Percentiles rank a stretch among this genome's conserved stretches.
Evolutionary conservation across 2,329 filamentous ascomycete genomes (phyloP).

Genomic region (Neofusicoccum umdonicola): DNA sequence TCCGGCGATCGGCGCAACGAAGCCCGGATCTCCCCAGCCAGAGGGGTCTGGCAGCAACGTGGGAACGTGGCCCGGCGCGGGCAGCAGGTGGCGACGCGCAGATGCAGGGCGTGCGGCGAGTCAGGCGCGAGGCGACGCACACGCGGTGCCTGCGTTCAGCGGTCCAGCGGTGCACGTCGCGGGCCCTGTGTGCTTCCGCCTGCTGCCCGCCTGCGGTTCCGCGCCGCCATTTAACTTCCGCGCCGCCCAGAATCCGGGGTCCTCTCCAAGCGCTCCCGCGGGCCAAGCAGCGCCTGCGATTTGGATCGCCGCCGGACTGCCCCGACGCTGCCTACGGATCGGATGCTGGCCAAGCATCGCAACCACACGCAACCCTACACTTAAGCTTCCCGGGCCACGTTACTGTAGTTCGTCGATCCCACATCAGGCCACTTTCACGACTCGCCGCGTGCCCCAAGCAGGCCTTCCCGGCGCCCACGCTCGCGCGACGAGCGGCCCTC

Average conservation of each 20-base stretch:
- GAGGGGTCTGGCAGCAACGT: not conserved
- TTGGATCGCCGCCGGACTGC: not conserved
- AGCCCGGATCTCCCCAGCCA: constrained; percentile 4
- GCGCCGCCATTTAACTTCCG: not conserved
- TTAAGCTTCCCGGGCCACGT: constrained; percentile 5
- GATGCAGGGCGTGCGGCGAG: not conserved
- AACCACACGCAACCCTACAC: not conserved
- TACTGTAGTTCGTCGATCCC: not conserved
- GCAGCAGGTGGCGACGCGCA: not conserved
- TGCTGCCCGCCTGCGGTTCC: not conserved
- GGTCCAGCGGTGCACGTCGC: too few species aligned
- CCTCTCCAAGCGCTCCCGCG: not conserved
- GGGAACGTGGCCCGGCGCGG: not conserved
- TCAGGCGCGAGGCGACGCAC: not conserved
- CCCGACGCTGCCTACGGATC: not conserved
- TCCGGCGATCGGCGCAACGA: constrained; percentile 10
- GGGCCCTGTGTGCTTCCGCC: not conserved
- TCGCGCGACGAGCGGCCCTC: not conserved
- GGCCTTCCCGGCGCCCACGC: not conserved
- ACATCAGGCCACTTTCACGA: constrained; percentile 15
- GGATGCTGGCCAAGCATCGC: not conserved
- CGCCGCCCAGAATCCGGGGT: not conserved
- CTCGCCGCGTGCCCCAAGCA: not conserved
- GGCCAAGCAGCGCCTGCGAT: not conserved
- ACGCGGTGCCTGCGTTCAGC: too few species aligned